phyloP scores from a whole-genome alignment of 2,329 filamentous ascomycete species.

The Aspergillus fumigatiaffinis region DNA sequence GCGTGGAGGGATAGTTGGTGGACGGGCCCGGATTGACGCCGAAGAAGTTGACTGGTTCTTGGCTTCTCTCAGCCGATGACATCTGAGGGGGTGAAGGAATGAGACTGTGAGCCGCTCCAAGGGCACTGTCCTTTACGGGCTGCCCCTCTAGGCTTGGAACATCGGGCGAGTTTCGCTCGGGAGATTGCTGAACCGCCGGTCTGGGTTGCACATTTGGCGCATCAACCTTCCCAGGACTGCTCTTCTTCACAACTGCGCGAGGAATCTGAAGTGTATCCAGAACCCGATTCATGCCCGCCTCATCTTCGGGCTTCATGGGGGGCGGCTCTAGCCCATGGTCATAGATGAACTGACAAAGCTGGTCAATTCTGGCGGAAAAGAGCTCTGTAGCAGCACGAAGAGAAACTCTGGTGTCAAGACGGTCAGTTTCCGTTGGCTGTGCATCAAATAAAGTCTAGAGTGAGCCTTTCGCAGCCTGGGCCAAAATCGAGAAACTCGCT shows the following conservation, averaged over 20 bases:
- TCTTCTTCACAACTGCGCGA: slow-evolving; percentile 19
- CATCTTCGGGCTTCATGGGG: slow-evolving; percentile 36
- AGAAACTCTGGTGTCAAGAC: slow-evolving; percentile 25
- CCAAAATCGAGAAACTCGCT: not conserved
- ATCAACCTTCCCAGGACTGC: not conserved
- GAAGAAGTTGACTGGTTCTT: slow-evolving; percentile 19
- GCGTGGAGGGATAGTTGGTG: slow-evolving; percentile 22
- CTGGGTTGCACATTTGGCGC: not conserved
- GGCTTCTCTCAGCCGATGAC: slow-evolving; percentile 8
- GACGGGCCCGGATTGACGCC: slow-evolving; percentile 18
- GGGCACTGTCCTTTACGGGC: not conserved
- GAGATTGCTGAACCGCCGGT: slow-evolving; percentile 3
- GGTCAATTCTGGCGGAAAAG: slow-evolving; percentile 37
- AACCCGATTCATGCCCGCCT: slow-evolving; percentile 35
- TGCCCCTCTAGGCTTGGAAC: slow-evolving; percentile 10
- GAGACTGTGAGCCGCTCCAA: not conserved
- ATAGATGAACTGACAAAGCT: slow-evolving; percentile 39
- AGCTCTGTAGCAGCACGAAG: slow-evolving; percentile 35
- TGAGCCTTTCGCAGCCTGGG: not conserved
- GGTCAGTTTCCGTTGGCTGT: slow-evolving; percentile 1
- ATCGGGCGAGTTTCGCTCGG: slow-evolving; percentile 11
- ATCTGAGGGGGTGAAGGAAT: slow-evolving; percentile 12
- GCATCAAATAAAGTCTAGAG: not conserved
- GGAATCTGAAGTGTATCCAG: slow-evolving; percentile 35
- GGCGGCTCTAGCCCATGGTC: slow-evolving; percentile 39